Percentiles rank a stretch among this genome's conserved stretches.
Conservation (phyloP, 2,329 filamentous ascomycete genomes). For the Atkinsonella texensis region DNA sequence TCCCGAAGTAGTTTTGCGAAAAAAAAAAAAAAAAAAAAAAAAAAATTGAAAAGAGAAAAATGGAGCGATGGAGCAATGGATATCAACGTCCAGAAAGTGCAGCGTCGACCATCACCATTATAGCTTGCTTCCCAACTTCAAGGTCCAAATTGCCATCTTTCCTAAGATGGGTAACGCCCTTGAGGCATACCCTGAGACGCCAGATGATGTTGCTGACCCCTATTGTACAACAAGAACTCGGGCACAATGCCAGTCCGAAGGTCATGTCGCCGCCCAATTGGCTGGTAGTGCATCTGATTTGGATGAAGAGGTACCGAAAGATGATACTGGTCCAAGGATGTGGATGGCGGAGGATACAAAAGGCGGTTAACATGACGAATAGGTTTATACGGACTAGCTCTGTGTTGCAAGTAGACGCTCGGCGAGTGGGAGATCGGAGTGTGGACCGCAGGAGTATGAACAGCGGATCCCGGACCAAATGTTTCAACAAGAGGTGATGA, state of each 20-base stretch:
- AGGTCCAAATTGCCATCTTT: slow-evolving; percentile 12
- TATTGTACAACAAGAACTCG: slow-evolving; percentile 35
- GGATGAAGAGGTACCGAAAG: slow-evolving; percentile 45
- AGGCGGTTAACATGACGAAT: slow-evolving; percentile 82
- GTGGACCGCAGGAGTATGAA: slow-evolving; percentile 44
- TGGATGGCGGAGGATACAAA: slow-evolving; percentile 74
- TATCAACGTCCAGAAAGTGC: background rate
- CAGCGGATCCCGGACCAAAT: slow-evolving; percentile 38
- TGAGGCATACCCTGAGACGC: slow-evolving; percentile 17
- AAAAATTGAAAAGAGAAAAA: no score
- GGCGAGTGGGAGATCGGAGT: slow-evolving; percentile 70
- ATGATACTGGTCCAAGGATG: slow-evolving; percentile 64
- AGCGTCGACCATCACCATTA: no score
- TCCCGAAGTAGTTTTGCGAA: no score
- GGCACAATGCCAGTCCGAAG: slow-evolving; percentile 61
- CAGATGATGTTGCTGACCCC: slow-evolving; percentile 18
- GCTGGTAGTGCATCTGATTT: slow-evolving; percentile 73
- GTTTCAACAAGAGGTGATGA: slow-evolving; percentile 61
- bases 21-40: no score
- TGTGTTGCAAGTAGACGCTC: slow-evolving; percentile 74
- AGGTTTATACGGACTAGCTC: slow-evolving; percentile 85
- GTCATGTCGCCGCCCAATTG: slow-evolving; percentile 56
- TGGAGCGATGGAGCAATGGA: background rate
- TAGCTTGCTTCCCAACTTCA: background rate
- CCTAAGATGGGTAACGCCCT: slow-evolving; percentile 25